Evolutionary conservation across 352 stramenopile species (phyloP), one percentile per base, ranked within the genome.

Genomic region (Phytophthora uliginosa): DNA sequence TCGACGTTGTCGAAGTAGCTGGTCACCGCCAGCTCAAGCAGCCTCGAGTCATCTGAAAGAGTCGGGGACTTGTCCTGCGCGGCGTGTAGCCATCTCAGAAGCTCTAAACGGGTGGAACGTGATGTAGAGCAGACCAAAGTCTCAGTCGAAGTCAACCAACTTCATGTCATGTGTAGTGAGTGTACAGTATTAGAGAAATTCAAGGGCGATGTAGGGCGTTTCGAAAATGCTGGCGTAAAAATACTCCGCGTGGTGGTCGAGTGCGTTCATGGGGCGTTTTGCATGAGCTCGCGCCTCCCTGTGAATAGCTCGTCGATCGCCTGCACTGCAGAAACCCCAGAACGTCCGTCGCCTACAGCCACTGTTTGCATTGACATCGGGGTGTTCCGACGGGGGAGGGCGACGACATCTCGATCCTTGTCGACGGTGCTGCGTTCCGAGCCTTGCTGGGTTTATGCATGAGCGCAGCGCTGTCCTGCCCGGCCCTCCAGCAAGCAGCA

Each of bases 1-100:
- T 73, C 63, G 10, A 66, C 63, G 36, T 80, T 70, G 56, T 80
- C 73, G 40, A 77, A 80, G 60, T 80, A 80, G 69, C 69, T 72
- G 13, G 73, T 77, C 31, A 74, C 60, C 0, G 73, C 73, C 3
- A 53, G 55, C 1, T 33, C 38, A 28, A 80, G 73, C 15, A 80
- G 50, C 45, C 54, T 52, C 3, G 24, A 3, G 22, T 70, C 53
- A 20, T 71, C 56, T 2, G 45, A 59, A 33, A 65, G 53, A 24
- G 66, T 74, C 18, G 71, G 65, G 28, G 66, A 74, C 54, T 57
- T 64, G 58, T 65, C 55, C n/a, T 51, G 53, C 9, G 71, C 73
- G 24, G 53, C 59, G 60, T 77, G 66, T 55, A 80, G 70, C 73
- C 73, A 80, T 58, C 54, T 72, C 24, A 80, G 36, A 24, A 80